Evolutionary conservation across 2,329 filamentous ascomycete species (phyloP).

Genomic region (Neonectria neomacrospora): DNA sequence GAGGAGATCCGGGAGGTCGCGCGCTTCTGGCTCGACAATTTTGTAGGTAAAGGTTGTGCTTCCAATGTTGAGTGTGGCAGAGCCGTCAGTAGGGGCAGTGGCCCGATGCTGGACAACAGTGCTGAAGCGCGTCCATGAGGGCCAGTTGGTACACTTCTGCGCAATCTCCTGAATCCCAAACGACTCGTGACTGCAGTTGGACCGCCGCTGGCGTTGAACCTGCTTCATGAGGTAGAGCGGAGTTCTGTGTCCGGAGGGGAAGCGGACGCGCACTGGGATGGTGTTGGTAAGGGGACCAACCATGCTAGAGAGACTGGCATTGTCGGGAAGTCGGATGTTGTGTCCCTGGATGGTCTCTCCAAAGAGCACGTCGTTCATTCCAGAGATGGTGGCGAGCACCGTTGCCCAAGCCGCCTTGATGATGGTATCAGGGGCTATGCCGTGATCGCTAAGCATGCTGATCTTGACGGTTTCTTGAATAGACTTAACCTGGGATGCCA

Average conservation of each 20-base stretch:
- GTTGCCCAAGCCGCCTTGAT: constrained; percentile 69
- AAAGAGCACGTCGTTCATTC: constrained; percentile 64
- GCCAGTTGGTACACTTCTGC: constrained; percentile 64
- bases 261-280: constrained; percentile 60
- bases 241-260: constrained; percentile 56
- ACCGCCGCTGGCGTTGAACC: constrained; percentile 61
- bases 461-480: constrained; percentile 55
- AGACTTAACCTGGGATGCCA: constrained; percentile 53
- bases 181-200: constrained; percentile 61
- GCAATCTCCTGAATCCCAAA: constrained; percentile 64
- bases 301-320: constrained; percentile 66
- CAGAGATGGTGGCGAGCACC: constrained; percentile 62
- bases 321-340: constrained; percentile 53
- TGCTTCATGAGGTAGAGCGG: constrained; percentile 61
- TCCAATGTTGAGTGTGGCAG: constrained; percentile 57
- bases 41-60: constrained; percentile 58
- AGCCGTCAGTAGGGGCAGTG: constrained; percentile 46
- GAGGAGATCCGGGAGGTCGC: constrained; percentile 59
- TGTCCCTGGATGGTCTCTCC: constrained; percentile 64
- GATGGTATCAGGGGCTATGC: constrained; percentile 62
- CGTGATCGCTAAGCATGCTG: constrained; percentile 55
- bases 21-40: constrained; percentile 53
- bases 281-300: constrained; percentile 60
- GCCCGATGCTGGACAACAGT: constrained; percentile 63
- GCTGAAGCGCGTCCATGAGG: constrained; percentile 64